Base-by-base conservation (phyloP, 192 early-diverging fungal species). In the Backusella sp. region DNA sequence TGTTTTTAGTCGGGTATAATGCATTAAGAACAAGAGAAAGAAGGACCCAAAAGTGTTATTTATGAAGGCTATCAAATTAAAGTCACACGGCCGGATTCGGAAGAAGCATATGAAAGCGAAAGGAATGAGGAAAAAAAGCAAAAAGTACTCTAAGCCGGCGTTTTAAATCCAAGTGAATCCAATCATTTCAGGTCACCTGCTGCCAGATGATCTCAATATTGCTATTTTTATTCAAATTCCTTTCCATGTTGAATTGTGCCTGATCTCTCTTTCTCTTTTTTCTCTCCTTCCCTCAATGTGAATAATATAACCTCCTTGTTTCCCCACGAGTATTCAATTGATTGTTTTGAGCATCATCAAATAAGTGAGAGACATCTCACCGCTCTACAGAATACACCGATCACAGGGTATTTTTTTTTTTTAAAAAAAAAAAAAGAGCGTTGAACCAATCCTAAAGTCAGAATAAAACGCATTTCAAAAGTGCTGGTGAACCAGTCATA, bases 1-100 rank as follows among this genome's bases (percentile, higher is more conserved):
- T 67, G 36, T 62, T 74, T 34, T 66, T 67, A 32, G 65, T 66
- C 66, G 66, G 73, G 37, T 30, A 52, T 73, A 21, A 59, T 49
- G 7, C 30, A 56, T 59, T 35, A 52, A 59, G 34, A 53, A 59
- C 3, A 73, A 52, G 53, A 49, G 72, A 66, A 41, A 74, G 73
- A 74, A 26, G 41, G 56, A 62, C 4, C 56, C 21, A 28, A 62
- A 28, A 28, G 11, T 23, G 12, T 62, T 62, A 28, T 62, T 62
- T 62, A 62, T 62, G 23, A 62, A 62, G 56, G 56, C 56, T 28
- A 28, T 62, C 56, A 62, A 49, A 62, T 23, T 62, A 12, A 28
- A 62, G 56, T 62, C 56, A 62, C 56, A 62, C 56, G 56, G 56
- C 23, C 56, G 56, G 56, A 62, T 62, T 14, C 56, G 56, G 56